Evolutionary conservation across 495 filamentous ascomycete genomes (phyloP), one percentile per base, ranked within the genome.

Genomic region (Hypoxylon lenormandii): DNA sequence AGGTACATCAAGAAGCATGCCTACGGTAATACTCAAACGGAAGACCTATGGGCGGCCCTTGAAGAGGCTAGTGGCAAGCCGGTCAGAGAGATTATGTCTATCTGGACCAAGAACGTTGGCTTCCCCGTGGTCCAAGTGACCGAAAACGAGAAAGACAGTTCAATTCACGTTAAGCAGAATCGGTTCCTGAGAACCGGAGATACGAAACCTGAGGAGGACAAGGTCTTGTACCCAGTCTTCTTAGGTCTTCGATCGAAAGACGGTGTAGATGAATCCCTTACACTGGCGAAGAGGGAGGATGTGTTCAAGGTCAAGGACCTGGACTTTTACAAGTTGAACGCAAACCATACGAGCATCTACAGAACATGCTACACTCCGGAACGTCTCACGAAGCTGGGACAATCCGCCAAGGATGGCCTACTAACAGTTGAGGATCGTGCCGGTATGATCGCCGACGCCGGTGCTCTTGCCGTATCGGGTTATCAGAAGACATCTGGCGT

Each of bases 391-490:
- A 91, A 91, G 77, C 85, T 93, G 28, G 90, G 90, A n/a, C 78
- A 92, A 74, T 92, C 92, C 48, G 92, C 92, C n/a, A 92, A 90
- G 77, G 79, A 90, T 13, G 92, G 92, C 1, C 82, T 94, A n/a
- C 82, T 98, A 38, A 91, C 86, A n/a, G 91, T 95, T 30, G 92
- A 97, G 78, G 94, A 97, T 76, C 88, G 94, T 49, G 93, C 94
- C 46, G 95, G 95, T 74, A 92, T 98, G 90, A 90, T 98, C 67
- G 94, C 94, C 26, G 95, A 98, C 76, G 92, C 95, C 10, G 94
- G 93, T 69, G 92, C 95, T 43, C 83, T 98, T 67, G 91, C 94
- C 56, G 85, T 91, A 4, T 94, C 92, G 13, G 94, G 94, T 26
- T 97, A 95, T 77, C 92, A 97, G 78, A 93, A 89, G 77, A 97